A percentile compares a stretch with the other conserved stretches of the same genome.
These are phyloP conservation scores for Myxozyma vanderwaltii DNA, from an alignment of 805 yeast genomes.

Conservation along the genomic window DNA sequence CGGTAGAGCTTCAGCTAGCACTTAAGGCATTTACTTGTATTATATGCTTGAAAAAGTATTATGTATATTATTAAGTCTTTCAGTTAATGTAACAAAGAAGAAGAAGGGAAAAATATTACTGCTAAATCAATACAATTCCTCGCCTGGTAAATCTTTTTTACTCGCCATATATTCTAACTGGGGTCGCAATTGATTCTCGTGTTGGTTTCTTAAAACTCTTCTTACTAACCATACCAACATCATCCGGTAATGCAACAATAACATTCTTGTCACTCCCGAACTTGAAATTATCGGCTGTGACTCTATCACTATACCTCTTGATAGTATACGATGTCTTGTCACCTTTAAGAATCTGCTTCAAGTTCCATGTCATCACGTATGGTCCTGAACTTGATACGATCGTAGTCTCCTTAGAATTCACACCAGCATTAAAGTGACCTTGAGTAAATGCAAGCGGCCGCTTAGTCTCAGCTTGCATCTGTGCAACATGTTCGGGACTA, in stretches of 20 bases:
- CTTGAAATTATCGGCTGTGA: conserved; percentile 77
- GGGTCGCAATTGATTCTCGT: conserved; percentile 50
- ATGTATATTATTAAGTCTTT: neutral
- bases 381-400: conserved; percentile 82
- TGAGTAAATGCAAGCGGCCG: conserved; percentile 60
- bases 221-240: conserved; percentile 66
- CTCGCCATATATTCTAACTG: conserved; percentile 29
- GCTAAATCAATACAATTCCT: too few relatives aligned
- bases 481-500: conserved; percentile 70
- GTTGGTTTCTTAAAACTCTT: conserved; percentile 61
- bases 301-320: conserved; percentile 57
- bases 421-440: conserved; percentile 76
- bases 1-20: conserved; percentile 29
- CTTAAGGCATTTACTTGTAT: neutral
- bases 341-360: conserved; percentile 59
- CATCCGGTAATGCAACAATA: conserved; percentile 72
- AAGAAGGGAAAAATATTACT: neutral
- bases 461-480: conserved; percentile 55
- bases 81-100: neutral
- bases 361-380: conserved; percentile 77
- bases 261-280: conserved; percentile 72
- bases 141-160: too few relatives aligned
- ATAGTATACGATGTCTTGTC: conserved; percentile 62
- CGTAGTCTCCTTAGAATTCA: conserved; percentile 63
- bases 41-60: neutral